phyloP scores from a whole-genome alignment of 116 monocot genomes.

The Trichopus zeylanicus region DNA sequence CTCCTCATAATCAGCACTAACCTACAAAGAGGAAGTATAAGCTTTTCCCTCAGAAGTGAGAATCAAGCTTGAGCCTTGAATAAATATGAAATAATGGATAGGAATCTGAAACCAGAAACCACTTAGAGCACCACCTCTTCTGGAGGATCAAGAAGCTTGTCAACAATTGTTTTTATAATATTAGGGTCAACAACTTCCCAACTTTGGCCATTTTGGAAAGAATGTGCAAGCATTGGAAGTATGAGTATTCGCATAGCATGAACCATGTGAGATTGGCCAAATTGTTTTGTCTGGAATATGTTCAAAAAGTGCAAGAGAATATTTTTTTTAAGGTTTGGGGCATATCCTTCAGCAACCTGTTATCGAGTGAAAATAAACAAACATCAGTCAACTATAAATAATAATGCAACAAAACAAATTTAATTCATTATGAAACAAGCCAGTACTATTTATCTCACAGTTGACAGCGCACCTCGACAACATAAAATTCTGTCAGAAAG shows the following conservation, averaged over 20 bases:
- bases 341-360: conserved; percentile 97
- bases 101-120: conserved; percentile 1
- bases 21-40: conserved; percentile 29
- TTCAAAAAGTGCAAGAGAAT: conserved; percentile 83
- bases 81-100: neutral
- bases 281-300: conserved; percentile 84
- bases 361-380: conserved; percentile 3
- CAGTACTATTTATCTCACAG: neutral
- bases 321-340: conserved; percentile 79
- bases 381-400: neutral
- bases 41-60: neutral
- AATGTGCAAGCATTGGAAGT: conserved; percentile 95
- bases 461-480: conserved; percentile 62
- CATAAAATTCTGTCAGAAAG: conserved; percentile 88
- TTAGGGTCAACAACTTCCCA: conserved; percentile 91
- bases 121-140: conserved; percentile 64
- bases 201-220: conserved; percentile 90
- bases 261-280: conserved; percentile 92
- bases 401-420: neutral
- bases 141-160: conserved; percentile 97
- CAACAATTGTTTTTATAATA: conserved; percentile 94
- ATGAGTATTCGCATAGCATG: conserved; percentile 94
- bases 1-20: conserved; percentile 96
- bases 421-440: neutral
- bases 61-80: neutral